phyloP scores from a whole-genome alignment of 169 alveolate genomes.

The Cryptosporidium tyzzeri region DNA sequence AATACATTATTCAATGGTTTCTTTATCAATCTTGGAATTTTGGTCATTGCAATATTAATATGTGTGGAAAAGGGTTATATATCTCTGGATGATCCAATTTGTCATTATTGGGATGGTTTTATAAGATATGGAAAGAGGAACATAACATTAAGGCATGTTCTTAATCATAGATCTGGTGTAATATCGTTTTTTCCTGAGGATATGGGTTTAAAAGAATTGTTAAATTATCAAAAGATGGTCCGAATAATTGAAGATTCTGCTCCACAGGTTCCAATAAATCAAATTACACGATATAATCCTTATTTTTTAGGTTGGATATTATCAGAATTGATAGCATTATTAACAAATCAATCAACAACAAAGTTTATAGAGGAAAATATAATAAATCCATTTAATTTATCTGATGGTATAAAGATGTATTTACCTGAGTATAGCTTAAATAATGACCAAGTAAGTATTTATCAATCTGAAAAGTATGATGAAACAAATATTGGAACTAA shows the following conservation, averaged over 20 bases:
- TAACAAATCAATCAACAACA: slow-evolving; percentile 42
- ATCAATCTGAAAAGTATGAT: neutral
- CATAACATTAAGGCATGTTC: slow-evolving; percentile 78
- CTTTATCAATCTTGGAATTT: slow-evolving; percentile 72
- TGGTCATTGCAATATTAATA: slow-evolving; percentile 79
- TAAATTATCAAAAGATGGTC: slow-evolving; percentile 74
- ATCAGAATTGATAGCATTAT: slow-evolving; percentile 47
- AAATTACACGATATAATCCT: slow-evolving; percentile 46
- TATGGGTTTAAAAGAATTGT: slow-evolving; percentile 74
- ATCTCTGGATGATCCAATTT: slow-evolving; percentile 78
- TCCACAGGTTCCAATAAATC: slow-evolving; percentile 20
- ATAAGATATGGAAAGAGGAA: slow-evolving; percentile 80
- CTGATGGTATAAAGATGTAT: slow-evolving; percentile 5
- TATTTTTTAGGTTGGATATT: slow-evolving; percentile 57
- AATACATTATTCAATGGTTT: slow-evolving; percentile 48
- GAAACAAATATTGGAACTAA: neutral
- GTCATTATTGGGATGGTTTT: slow-evolving; percentile 82
- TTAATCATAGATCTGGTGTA: slow-evolving; percentile 78
- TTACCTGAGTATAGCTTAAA: neutral
- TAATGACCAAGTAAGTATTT: neutral
- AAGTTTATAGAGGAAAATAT: slow-evolving; percentile 26
- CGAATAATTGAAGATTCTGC: slow-evolving; percentile 78
- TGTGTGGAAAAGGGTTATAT: slow-evolving; percentile 78
- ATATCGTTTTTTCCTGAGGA: slow-evolving; percentile 79
- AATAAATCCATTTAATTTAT: slow-evolving; percentile 31